These are phyloP conservation scores for Catharanthus roseus DNA, from an alignment of 257 asterid species.

Conservation along the genomic window DNA sequence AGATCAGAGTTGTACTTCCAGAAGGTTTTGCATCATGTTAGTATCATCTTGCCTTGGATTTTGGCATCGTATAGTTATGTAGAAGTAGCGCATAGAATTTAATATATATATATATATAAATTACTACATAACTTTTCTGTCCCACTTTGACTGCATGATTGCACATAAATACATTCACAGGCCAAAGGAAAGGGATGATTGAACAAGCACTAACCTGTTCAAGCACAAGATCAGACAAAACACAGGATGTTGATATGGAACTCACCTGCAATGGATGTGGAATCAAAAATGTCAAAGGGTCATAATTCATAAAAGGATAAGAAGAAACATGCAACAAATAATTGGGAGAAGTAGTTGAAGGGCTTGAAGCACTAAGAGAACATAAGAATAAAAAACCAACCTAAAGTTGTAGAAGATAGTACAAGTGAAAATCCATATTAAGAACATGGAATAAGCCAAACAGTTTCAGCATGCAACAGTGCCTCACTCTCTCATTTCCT, in stretches of 20 bases:
- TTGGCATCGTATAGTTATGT: slow-evolving; percentile 14
- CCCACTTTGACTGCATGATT: slow-evolving; percentile 15
- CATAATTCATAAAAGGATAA: too few relatives aligned
- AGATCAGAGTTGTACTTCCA: slow-evolving; percentile 19
- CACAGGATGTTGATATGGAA: neutral
- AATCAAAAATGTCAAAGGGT: neutral
- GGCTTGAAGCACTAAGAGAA: neutral
- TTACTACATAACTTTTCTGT: slow-evolving; percentile 7
- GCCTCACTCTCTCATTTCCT: neutral
- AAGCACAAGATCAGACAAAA: neutral
- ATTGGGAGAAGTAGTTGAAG: neutral
- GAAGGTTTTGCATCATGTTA: slow-evolving; percentile 8
- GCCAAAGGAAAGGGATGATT: slow-evolving; percentile 12
- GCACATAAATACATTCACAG: slow-evolving; percentile 14
- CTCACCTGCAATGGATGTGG: slow-evolving; percentile 1
- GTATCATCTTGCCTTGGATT: slow-evolving; percentile 15
- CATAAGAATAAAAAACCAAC: neutral
- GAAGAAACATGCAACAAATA: neutral
- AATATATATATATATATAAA: neutral
- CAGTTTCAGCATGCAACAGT: neutral
- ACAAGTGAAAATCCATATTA: neutral
- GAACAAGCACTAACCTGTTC: slow-evolving; percentile 18
- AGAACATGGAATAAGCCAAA: slow-evolving; percentile 3
- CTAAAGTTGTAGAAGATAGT: neutral
- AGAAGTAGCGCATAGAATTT: neutral